Conservation (phyloP, 768 basidiomycete species). For the Hericium erinaceus region DNA sequence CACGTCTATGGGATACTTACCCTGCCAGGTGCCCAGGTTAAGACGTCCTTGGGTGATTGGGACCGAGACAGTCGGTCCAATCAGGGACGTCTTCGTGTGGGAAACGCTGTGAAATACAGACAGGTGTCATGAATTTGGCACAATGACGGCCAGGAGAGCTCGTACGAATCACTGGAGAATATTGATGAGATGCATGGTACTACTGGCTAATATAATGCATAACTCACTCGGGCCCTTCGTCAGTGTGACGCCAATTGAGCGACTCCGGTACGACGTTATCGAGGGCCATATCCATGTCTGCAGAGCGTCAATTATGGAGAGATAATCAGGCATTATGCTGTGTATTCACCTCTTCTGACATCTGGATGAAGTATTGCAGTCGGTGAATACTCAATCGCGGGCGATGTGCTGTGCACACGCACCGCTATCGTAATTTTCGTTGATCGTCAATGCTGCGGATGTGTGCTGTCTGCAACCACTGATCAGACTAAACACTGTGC, state of each 20-base stretch:
- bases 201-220: neutral
- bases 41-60: conserved; percentile 75
- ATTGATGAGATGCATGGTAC: conserved; percentile 18
- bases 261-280: conserved; percentile 83
- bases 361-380: conserved; percentile 19
- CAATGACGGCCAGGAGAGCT: neutral
- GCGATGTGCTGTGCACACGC: conserved; percentile 9
- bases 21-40: conserved; percentile 92
- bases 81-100: conserved; percentile 81
- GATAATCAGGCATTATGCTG: neutral
- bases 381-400: neutral
- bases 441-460: conserved; percentile 70
- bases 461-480: conserved; percentile 52
- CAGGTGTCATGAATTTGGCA: neutral
- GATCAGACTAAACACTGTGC: neutral
- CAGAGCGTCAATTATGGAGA: conserved; percentile 9
- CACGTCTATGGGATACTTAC: conserved; percentile 21
- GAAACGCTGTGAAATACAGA: conserved; percentile 47
- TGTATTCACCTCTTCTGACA: conserved; percentile 32
- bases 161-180: conserved; percentile 6
- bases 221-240: conserved; percentile 85
- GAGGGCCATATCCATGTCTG: conserved; percentile 93
- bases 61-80: conserved; percentile 75
- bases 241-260: conserved; percentile 76
- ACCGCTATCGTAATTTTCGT: conserved; percentile 87